Base-by-base conservation (phyloP, 768 basidiomycete species). In the Pleurotus pulmonarius region DNA sequence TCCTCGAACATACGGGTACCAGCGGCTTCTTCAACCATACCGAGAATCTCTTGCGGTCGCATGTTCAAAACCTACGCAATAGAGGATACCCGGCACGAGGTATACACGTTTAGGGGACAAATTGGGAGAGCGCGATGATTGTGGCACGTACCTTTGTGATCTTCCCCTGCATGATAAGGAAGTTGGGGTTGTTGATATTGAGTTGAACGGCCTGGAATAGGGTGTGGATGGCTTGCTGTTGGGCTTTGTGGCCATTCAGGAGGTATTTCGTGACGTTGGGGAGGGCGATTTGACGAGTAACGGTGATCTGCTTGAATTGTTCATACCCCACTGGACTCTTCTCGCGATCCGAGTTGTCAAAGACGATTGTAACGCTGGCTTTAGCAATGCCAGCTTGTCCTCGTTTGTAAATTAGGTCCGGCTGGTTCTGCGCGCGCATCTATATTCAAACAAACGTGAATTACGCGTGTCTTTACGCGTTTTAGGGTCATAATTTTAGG, bases 1-100 rank as follows among this genome's bases (percentile, higher is more conserved):
- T 98, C 96, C 69, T 99, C 97, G 65, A 98, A 99, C 97, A 98
- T 98, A 24, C 94, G 87, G 25, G 97, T 99, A 5, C 97, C 97
- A 0, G 95, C 93, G 0, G 97, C 97, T 69, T 99, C 97, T 70
- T 98, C 97, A 2, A 98, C 92, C 91, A 99, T 96, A 1, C 94
- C 93, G 11, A 99, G 81, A 58, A 98, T 96, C 69, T 99, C 97
- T 75, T 90, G 89, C 0, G 97, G 95, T 22, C 92, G 88, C 97
- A 99, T 98, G 71, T 98, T 98, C 48, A 99, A 83, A 3, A 93
- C 90, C 88, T 88, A 53, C 38, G 5, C 39, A 16, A 25, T 45
- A 46, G 13, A 61, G 24, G 15, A 41, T 18, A 60, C 11, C 8
- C 29, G 29, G 7, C 29, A 34, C 29, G 29, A 34, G 9, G 29